phyloP scores from a whole-genome alignment of 202 grass and related monocot genomes.

The Brachypodium distachyon region DNA sequence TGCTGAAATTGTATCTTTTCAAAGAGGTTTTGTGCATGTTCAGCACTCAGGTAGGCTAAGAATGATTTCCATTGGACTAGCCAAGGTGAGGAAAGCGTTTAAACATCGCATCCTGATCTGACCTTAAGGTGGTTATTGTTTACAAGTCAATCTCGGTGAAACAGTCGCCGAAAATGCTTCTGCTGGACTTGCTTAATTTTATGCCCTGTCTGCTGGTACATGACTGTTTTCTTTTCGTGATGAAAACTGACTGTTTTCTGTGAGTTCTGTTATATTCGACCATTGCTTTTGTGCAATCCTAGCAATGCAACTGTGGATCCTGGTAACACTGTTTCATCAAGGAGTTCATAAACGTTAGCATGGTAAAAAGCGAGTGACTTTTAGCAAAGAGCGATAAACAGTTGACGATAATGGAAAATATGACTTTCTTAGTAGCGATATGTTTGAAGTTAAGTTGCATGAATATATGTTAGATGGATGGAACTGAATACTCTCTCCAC shows the following conservation, averaged over 20 bases:
- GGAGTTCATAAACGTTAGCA: not conserved
- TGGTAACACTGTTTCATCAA: not conserved
- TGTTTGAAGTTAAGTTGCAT: no score
- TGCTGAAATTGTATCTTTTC: not conserved
- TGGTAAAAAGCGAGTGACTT: no score
- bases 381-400: not conserved
- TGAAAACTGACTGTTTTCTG: not conserved
- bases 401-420: not conserved
- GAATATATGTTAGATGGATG: not conserved
- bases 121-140: not conserved
- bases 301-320: not conserved
- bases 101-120: not conserved
- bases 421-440: not conserved
- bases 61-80: not conserved
- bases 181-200: no score
- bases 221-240: no score
- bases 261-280: not conserved
- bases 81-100: not conserved
- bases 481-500: not conserved
- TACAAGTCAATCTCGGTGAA: not conserved
- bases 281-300: not conserved
- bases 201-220: not conserved
- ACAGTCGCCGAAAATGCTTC: not conserved
- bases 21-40: not conserved
- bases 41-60: not conserved